Conservation (phyloP, 2,329 filamentous ascomycete genomes). For the Diplodia seriata region DNA sequence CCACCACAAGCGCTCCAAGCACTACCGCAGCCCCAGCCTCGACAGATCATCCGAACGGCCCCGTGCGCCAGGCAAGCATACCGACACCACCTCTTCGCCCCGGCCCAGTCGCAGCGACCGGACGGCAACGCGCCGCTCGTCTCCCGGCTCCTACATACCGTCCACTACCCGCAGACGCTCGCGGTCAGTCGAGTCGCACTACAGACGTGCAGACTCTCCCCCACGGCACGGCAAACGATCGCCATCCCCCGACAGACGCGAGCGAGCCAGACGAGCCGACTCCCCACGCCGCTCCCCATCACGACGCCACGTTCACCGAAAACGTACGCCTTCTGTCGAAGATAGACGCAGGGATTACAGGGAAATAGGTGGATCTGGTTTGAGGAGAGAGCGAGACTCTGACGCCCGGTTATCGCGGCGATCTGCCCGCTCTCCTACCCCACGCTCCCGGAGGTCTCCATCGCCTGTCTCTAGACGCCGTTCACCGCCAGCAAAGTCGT, state of each 20-base stretch:
- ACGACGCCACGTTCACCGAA: slow-evolving; percentile 39
- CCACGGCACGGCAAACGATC: slow-evolving; percentile 45
- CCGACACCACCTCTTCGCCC: slow-evolving; percentile 45
- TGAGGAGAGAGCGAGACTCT: slow-evolving; percentile 32
- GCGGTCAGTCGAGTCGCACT: slow-evolving; percentile 50
- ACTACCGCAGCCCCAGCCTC: slow-evolving; percentile 45
- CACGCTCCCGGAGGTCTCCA: slow-evolving; percentile 42
- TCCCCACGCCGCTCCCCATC: slow-evolving; percentile 43
- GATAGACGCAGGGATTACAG: slow-evolving; percentile 34
- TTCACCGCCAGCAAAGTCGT: slow-evolving; percentile 39
- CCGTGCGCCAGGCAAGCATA: slow-evolving; percentile 42
- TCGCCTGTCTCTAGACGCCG: slow-evolving; percentile 38
- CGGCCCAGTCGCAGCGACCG: slow-evolving; percentile 43
- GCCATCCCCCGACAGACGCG: slow-evolving; percentile 41
- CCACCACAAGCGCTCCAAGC: slow-evolving; percentile 44
- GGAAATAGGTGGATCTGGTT: slow-evolving; percentile 9
- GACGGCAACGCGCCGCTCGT: slow-evolving; percentile 41
- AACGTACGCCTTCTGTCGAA: slow-evolving; percentile 40
- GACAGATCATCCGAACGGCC: slow-evolving; percentile 46
- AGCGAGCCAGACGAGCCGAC: slow-evolving; percentile 40
- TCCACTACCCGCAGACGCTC: slow-evolving; percentile 49
- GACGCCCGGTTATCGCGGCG: slow-evolving; percentile 39
- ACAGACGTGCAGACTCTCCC: slow-evolving; percentile 43
- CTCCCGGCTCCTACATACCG: slow-evolving; percentile 48
- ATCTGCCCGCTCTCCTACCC: slow-evolving; percentile 43